Conservation (phyloP, 768 basidiomycete species). For the Trametes cubensis region DNA sequence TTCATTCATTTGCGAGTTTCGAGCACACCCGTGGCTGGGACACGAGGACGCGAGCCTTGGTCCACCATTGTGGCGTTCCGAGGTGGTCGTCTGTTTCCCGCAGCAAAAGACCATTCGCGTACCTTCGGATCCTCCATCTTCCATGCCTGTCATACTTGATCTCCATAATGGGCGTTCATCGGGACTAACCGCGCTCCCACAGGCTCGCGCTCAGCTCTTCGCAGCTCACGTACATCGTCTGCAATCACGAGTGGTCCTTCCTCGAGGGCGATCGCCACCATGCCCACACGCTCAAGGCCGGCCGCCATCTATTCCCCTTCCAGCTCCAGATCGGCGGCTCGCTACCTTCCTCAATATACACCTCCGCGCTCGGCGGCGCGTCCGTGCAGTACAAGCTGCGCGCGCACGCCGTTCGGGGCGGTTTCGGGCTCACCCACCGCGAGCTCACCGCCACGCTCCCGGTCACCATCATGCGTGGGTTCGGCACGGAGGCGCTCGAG, state of each 20-base stretch:
- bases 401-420: slow-evolving; percentile 78
- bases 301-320: slow-evolving; percentile 92
- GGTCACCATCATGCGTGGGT: slow-evolving; percentile 72
- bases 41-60: background rate
- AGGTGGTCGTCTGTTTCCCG: background rate
- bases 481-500: slow-evolving; percentile 83
- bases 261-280: slow-evolving; percentile 80
- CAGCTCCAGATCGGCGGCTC: slow-evolving; percentile 82
- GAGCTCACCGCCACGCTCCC: slow-evolving; percentile 66
- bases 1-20: no score
- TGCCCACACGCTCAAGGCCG: slow-evolving; percentile 92
- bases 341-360: slow-evolving; percentile 76
- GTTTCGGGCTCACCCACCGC: slow-evolving; percentile 52
- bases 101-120: slow-evolving; percentile 3
- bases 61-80: slow-evolving; percentile 1
- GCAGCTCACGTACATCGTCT: slow-evolving; percentile 61
- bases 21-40: no score
- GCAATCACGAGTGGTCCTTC: slow-evolving; percentile 91
- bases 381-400: slow-evolving; percentile 87
- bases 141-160: background rate
- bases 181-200: slow-evolving; percentile 9
- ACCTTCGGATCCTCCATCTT: slow-evolving; percentile 18
- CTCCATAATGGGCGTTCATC: background rate
- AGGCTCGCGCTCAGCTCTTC: slow-evolving; percentile 44
- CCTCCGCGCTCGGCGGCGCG: slow-evolving; percentile 57